Base-by-base conservation (phyloP, 106 monocot genomes). In the Acanthochlamys bracteata region DNA sequence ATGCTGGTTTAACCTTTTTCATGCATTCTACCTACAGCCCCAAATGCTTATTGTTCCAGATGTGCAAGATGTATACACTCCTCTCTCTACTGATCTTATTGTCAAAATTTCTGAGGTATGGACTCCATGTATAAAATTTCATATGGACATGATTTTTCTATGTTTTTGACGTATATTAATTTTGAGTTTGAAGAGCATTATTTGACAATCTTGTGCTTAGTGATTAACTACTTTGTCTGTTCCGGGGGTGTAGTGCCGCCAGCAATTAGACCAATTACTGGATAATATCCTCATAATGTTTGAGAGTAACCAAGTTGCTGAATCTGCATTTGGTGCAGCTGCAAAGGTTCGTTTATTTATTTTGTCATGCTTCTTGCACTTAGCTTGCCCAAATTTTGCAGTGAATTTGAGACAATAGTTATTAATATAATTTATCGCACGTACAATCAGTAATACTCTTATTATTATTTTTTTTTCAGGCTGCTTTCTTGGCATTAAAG, bases 41-140 rank as follows among this genome's bases (percentile, higher is more conserved):
- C 40, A 85, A 69, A 98, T 98, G 96, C 85, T 98, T 26, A 91
- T 98, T 72, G 88, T 98, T 66, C 96, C 96, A 52, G 96, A 98
- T 71, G 69, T 91, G 47, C 82, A 98, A 83, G 96, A 98, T 79
- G 96, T 98, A 46, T 98, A 98, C 72, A 88, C 96, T 52, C 96
- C 96, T 42, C 81, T 98, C 46, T 84, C 84, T 64, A 76, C 81
- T 55, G 90, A 98, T 65, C 15, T 98, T 20, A 85, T 98, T 71
- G 91, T 98, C 60, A 84, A 72, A 69, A 66, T 98, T 57, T 42
- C 78, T 61, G 91, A 98, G 96, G 96, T 98, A 74, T 73, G 76
- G 33, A 6, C 33, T 33, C 33, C 33, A 33, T 33, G 33, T 33
- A 33, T 33, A 1, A 33, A 3, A 33, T 33, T 33, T 33, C 33